Evolutionary conservation across 192 early-diverging fungal genomes (phyloP).

Genomic region (Coemansia umbellata): DNA sequence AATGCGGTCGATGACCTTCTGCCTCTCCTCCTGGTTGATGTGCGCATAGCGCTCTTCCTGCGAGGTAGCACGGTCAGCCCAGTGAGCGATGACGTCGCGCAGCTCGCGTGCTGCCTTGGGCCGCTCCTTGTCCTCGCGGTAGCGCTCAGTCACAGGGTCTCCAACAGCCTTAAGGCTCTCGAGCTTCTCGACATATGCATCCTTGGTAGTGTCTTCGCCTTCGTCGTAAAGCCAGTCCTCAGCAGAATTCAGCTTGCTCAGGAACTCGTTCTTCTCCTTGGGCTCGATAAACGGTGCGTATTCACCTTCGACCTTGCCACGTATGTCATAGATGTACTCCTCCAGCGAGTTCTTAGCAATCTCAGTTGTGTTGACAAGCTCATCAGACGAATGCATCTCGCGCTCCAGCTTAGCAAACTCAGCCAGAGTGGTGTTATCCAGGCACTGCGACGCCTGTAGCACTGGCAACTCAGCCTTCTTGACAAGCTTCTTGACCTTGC

Average conservation of each 20-base stretch:
- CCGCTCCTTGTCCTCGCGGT: conserved; percentile 78
- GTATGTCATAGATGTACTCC: conserved; percentile 97
- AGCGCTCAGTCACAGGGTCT: conserved; percentile 76
- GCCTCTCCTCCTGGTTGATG: conserved; percentile 81
- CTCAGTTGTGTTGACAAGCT: conserved; percentile 90
- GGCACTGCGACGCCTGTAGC: conserved; percentile 56
- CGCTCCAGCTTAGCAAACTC: conserved; percentile 76
- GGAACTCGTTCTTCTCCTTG: conserved; percentile 65
- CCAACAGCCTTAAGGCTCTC: conserved; percentile 73
- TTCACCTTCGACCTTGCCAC: conserved; percentile 74
- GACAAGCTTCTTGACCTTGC: conserved; percentile 90
- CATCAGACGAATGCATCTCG: conserved; percentile 79
- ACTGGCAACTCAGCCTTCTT: conserved; percentile 83
- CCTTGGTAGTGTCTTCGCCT: conserved; percentile 90
- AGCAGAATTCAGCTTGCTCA: conserved; percentile 63
- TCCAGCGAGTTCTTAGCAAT: conserved; percentile 92
- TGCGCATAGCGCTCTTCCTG: conserved; percentile 84
- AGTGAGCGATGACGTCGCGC: conserved; percentile 71
- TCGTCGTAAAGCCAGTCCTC: conserved; percentile 99
- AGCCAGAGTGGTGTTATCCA: conserved; percentile 56
- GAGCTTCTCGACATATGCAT: conserved; percentile 81
- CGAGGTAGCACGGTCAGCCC: conserved; percentile 66
- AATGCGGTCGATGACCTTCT: conserved; percentile 71
- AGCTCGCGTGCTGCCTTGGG: conserved; percentile 80
- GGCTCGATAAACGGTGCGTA: conserved; percentile 75